Percentiles rank a stretch among this genome's conserved stretches.
Evolutionary conservation across 805 yeast genomes (phyloP).

Genomic region (Starmera caribaea): DNA sequence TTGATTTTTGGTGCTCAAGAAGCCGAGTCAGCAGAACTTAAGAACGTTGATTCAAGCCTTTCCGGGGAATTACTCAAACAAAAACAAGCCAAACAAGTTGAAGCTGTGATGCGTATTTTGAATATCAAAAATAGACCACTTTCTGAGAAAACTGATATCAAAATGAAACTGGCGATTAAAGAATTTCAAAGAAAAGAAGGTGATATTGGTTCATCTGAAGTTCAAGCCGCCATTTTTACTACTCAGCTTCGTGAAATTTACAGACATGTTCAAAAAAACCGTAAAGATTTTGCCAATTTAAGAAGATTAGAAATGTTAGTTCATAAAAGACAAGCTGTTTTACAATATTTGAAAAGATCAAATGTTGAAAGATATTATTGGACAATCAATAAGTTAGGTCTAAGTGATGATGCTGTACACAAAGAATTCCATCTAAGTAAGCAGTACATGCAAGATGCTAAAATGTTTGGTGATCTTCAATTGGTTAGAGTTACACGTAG

Average conservation of each 20-base stretch:
- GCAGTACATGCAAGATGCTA: constrained; percentile 68
- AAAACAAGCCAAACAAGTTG: constrained; percentile 50
- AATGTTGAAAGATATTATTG: constrained; percentile 77
- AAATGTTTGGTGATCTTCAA: constrained; percentile 67
- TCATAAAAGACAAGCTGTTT: constrained; percentile 77
- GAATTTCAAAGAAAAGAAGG: constrained; percentile 82
- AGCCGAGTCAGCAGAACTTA: constrained; percentile 33
- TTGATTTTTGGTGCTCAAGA: constrained; percentile 70
- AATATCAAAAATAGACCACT: constrained; percentile 62
- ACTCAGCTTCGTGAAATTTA: constrained; percentile 70
- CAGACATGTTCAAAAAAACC: constrained; percentile 58
- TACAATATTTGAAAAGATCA: constrained; percentile 73
- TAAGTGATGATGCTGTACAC: constrained; percentile 68
- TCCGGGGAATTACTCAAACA: constrained; percentile 8
- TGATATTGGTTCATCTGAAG: constrained; percentile 93
- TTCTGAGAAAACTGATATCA: constrained; percentile 46
- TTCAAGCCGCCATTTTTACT: constrained; percentile 88
- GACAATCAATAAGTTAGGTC: constrained; percentile 80
- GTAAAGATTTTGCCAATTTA: constrained; percentile 63
- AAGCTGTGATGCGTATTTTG: constrained; percentile 61
- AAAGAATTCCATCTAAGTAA: constrained; percentile 76
- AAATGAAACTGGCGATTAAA: constrained; percentile 53
- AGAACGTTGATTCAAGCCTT: constrained; percentile 11
- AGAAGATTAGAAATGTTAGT: constrained; percentile 73
- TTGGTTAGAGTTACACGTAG: constrained; percentile 32